Percentiles rank a stretch among this genome's conserved stretches.
Conservation (phyloP, 1,284 basidiomycete genomes). For the Pseudozyma hubeiensis region DNA sequence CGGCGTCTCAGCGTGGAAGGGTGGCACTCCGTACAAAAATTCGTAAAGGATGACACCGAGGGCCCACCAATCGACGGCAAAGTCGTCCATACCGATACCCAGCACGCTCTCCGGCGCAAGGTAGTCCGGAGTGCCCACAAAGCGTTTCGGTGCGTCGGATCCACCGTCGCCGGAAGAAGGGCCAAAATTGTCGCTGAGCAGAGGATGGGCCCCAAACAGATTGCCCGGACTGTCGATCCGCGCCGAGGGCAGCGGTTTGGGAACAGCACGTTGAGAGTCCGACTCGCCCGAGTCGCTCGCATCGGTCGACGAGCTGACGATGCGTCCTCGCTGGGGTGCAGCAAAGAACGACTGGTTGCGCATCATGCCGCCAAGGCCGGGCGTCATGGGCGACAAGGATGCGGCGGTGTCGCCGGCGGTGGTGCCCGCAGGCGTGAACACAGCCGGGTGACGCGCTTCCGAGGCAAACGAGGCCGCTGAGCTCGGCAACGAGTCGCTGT, state of each 20-base stretch:
- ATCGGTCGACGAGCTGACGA: conserved; percentile 59
- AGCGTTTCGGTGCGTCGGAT: conserved; percentile 70
- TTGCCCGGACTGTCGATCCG: conserved; percentile 58
- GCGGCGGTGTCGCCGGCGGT: conserved; percentile 49
- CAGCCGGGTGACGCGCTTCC: conserved; percentile 19
- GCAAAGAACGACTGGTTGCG: conserved; percentile 55
- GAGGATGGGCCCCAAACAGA: conserved; percentile 49
- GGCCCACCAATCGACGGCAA: conserved; percentile 99
- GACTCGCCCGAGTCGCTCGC: conserved; percentile 59
- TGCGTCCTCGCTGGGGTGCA: conserved; percentile 45
- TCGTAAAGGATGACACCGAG: conserved; percentile 98
- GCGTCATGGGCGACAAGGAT: conserved; percentile 53
- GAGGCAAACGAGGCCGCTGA: conserved; percentile 48
- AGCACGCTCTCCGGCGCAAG: conserved; percentile 95
- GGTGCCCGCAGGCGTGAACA: conserved; percentile 45
- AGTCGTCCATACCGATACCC: conserved; percentile 93
- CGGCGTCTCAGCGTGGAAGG: conserved; percentile 96
- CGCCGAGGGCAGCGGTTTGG: conserved; percentile 48
- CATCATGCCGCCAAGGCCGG: conserved; percentile 47
- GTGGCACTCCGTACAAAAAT: conserved; percentile 95
- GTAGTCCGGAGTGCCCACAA: conserved; percentile 97
- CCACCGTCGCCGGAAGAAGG: conserved; percentile 73
- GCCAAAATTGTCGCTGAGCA: conserved; percentile 46
- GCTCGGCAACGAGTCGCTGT: conserved; percentile 42
- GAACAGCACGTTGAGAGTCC: conserved; percentile 38